Conservation (phyloP, 2,329 filamentous ascomycete species). For the Colletotrichum tropicicola region DNA sequence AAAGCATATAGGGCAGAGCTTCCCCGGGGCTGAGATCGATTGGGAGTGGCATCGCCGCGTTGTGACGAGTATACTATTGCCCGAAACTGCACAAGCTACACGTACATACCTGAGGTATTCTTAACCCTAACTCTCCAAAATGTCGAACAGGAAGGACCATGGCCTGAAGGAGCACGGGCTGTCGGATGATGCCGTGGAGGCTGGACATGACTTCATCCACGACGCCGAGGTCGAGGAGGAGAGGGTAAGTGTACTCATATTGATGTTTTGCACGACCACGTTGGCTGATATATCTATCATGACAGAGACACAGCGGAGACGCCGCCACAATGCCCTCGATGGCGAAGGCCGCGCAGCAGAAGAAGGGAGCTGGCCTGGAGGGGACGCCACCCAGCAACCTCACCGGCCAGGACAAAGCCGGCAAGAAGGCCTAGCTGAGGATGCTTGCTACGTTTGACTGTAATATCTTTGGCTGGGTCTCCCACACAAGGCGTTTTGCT, state of each 20-base stretch:
- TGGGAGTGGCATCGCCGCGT: no score
- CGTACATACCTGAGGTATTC: neutral
- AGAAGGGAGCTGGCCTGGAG: slow-evolving; percentile 7
- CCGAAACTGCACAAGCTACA: no score
- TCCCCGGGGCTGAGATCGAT: no score
- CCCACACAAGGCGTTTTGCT: neutral
- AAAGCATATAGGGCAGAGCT: neutral
- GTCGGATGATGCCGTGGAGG: slow-evolving; percentile 36
- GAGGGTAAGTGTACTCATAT: slow-evolving; percentile 28
- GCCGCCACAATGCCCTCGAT: slow-evolving; percentile 9
- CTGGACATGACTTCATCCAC: slow-evolving; percentile 44
- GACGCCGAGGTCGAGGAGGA: slow-evolving; percentile 44
- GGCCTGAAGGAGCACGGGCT: slow-evolving; percentile 18
- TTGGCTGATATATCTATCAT: neutral
- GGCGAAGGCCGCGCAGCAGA: neutral
- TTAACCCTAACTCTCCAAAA: neutral
- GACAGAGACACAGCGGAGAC: slow-evolving; percentile 19
- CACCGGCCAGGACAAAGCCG: neutral
- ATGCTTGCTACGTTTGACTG: neutral
- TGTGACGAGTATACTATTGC: neutral
- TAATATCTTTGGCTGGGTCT: neutral
- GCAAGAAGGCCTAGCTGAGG: neutral
- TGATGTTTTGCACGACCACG: no score
- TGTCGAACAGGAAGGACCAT: slow-evolving; percentile 18
- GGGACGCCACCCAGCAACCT: neutral